phyloP scores from a whole-genome alignment of 768 basidiomycete species.

The Hericium coralloides region DNA sequence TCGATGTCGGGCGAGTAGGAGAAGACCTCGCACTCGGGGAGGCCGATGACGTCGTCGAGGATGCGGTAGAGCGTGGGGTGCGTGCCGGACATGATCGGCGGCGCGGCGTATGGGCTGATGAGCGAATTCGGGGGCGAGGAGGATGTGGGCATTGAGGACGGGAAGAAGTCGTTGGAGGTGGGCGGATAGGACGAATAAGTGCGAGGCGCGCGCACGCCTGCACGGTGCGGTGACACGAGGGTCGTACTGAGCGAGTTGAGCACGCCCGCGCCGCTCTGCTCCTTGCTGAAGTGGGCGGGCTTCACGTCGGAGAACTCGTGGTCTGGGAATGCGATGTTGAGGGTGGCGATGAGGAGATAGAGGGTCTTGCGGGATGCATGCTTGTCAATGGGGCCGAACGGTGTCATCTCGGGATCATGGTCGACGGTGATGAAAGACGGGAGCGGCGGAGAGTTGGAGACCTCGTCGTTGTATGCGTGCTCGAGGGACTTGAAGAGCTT shows the following conservation, averaged over 20 bases:
- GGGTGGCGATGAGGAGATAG: slow-evolving; percentile 90
- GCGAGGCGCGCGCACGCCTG: slow-evolving; percentile 59
- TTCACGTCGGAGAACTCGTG: slow-evolving; percentile 93
- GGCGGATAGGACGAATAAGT: slow-evolving; percentile 86
- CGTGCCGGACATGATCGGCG: slow-evolving; percentile 70
- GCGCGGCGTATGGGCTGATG: slow-evolving; percentile 60
- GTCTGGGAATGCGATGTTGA: slow-evolving; percentile 97
- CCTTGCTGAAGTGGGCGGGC: slow-evolving; percentile 82
- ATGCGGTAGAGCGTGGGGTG: slow-evolving; percentile 84
- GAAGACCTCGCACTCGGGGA: slow-evolving; percentile 91
- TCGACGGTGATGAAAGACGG: slow-evolving; percentile 71
- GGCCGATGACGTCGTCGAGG: slow-evolving; percentile 83
- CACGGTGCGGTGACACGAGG: slow-evolving; percentile 62
- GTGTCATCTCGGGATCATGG: slow-evolving; percentile 66
- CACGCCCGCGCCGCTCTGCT: slow-evolving; percentile 64
- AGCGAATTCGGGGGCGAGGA: slow-evolving; percentile 57
- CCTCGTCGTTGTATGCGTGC: slow-evolving; percentile 71
- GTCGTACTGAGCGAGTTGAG: slow-evolving; percentile 82
- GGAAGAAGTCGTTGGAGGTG: slow-evolving; percentile 62
- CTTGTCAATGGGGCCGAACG: slow-evolving; percentile 88
- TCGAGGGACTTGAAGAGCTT: slow-evolving; percentile 92
- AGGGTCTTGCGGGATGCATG: slow-evolving; percentile 83
- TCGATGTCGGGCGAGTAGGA: slow-evolving; percentile 91
- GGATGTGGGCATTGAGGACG: slow-evolving; percentile 63
- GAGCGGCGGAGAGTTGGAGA: slow-evolving; percentile 77